A percentile compares a stretch with the other conserved stretches of the same genome.
Evolutionary conservation across 179 eudicot species (phyloP).

Genomic region (Carnegiea gigantea): DNA sequence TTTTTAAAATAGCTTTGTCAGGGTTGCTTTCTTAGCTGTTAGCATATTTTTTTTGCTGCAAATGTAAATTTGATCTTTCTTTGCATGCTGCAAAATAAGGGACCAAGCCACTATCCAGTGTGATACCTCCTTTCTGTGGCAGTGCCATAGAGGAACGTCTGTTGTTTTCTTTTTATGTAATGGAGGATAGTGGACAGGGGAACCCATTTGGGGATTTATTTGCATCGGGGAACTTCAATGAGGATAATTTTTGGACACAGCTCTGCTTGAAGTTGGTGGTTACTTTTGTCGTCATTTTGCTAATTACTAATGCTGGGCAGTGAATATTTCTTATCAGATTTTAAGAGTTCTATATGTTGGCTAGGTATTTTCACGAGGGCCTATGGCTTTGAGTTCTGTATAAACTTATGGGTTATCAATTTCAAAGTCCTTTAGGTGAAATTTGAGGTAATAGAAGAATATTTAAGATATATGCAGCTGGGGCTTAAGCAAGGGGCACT

Average conservation of each 20-base stretch:
- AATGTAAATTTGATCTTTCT: not conserved
- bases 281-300: not conserved
- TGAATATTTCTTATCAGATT: not conserved
- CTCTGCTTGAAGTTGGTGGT: not conserved
- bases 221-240: not conserved
- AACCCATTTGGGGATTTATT: not conserved
- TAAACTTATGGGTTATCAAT: not conserved
- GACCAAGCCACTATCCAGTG: not conserved
- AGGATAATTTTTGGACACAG: not conserved
- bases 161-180: not conserved
- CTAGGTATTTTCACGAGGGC: not conserved
- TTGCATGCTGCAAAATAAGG: not conserved
- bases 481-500: no score
- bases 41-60: not conserved
- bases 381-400: not conserved
- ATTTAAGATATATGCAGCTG: no score
- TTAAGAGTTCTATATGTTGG: not conserved
- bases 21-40: no score
- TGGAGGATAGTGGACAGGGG: no score
- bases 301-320: not conserved
- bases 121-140: not conserved
- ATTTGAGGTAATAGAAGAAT: not conserved
- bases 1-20: not conserved
- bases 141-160: no score
- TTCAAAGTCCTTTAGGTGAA: not conserved